Percentiles rank a stretch among this genome's conserved stretches.
phyloP scores from a whole-genome alignment of 2,329 filamentous ascomycete species.

The Pseudocercospora musae region DNA sequence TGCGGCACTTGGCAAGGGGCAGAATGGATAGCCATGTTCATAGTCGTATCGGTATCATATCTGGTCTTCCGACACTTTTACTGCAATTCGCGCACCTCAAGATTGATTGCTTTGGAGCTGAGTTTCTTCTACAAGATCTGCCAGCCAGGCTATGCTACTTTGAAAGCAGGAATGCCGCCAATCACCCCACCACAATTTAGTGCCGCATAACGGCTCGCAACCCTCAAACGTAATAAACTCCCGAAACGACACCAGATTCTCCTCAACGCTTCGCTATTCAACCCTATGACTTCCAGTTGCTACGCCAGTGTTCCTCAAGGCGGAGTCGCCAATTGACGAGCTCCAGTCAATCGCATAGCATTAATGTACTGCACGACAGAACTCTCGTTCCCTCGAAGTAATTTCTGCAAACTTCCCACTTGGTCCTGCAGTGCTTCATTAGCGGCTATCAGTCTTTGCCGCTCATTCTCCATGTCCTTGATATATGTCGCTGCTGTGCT shows the following conservation, averaged over 20 bases:
- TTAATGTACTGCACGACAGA: constrained; percentile 10
- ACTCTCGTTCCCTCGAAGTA: constrained; percentile 45
- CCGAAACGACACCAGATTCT: background rate
- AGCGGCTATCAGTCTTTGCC: constrained; percentile 37
- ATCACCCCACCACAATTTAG: background rate
- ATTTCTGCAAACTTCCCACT: constrained; percentile 42
- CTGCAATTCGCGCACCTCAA: background rate
- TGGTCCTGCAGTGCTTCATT: constrained; percentile 40
- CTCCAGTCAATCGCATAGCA: background rate
- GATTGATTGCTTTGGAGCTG: background rate
- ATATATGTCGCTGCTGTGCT: constrained; percentile 47
- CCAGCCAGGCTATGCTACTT: background rate
- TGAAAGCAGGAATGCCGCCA: background rate
- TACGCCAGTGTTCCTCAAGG: background rate
- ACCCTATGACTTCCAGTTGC: background rate
- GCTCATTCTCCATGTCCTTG: constrained; percentile 46
- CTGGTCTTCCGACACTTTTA: background rate
- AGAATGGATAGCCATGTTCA: constrained; percentile 2
- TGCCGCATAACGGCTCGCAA: background rate
- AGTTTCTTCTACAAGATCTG: background rate
- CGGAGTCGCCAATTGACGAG: background rate
- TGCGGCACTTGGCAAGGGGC: background rate
- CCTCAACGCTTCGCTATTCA: background rate
- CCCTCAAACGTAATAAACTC: background rate
- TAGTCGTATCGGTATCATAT: background rate